Evolutionary conservation across 306 rosid species (phyloP), one percentile per base, ranked within the genome.

Genomic region (Malus fusca): DNA sequence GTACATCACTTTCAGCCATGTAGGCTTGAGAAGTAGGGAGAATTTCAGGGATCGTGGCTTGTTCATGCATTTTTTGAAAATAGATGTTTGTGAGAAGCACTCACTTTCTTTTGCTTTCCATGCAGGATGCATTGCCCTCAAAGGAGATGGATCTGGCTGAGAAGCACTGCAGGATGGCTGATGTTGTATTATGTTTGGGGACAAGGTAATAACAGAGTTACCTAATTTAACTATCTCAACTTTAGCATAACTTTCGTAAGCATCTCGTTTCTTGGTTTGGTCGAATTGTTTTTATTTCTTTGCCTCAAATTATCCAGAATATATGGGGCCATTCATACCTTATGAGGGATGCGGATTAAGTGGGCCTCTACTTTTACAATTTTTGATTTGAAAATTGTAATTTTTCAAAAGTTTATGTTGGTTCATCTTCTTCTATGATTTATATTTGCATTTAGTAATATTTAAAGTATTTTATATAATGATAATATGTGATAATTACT

Each of bases 91-190:
- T 61, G n/a, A 64, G 61, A 66, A 59, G 64, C 14, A 17, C 26
- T 60, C 18, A 60, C 28, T 60, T 64, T 71, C 21, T 72, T 18
- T 28, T 33, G 28, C 60, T 77, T 72, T 70, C 66, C 30, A 60
- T 83, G 30, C 79, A 95, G 98, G 98, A 95, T 85, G 99, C 99
- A 23, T 83, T 95, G 85, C 99, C 99, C 64, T 69, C 86, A 28
- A 92, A 95, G 86, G 99, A 95, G 87, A 95, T 95, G 99, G 75
- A 87, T 83, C 93, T 90, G 37, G 97, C 99, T 26, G 99, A 95
- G 90, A 92, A 89, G 85, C 93, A 95, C 87, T 95, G 99, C 83
- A 89, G 71, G 84, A 91, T 89, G 90, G 99, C 99, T 25, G 99
- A 95, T 83, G 80, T 95, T 66, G 97, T 95, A 71, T 84, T 95